Conservation (phyloP, 106 monocot species). For the Vanilla planifolia region DNA sequence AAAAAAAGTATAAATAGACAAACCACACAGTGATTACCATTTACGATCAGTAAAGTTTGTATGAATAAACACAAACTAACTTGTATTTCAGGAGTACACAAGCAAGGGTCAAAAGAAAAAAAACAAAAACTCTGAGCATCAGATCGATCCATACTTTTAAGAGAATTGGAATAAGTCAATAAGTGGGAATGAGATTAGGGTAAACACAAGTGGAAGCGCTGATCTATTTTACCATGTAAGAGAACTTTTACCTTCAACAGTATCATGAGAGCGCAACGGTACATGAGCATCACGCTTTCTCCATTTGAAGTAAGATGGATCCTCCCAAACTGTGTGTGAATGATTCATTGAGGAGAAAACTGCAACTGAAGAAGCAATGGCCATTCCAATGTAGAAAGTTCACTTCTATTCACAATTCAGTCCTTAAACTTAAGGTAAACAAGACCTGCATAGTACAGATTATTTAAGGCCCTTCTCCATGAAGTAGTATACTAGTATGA, state of each 20-base stretch:
- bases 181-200: neutral
- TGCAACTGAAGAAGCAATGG: slow-evolving; percentile 20
- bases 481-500: neutral
- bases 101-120: too few species aligned
- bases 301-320: slow-evolving; percentile 91
- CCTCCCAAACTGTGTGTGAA: slow-evolving; percentile 73
- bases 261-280: slow-evolving; percentile 78
- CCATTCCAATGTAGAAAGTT: slow-evolving; percentile 21
- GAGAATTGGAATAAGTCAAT: neutral
- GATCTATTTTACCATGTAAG: neutral
- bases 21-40: too few species aligned
- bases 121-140: too few species aligned
- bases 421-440: neutral
- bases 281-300: slow-evolving; percentile 96
- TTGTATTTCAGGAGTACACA: too few species aligned
- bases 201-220: neutral
- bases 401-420: neutral
- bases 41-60: too few species aligned
- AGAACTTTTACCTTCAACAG: slow-evolving; percentile 58
- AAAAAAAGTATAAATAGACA: too few species aligned
- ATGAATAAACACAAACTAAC: too few species aligned
- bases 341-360: slow-evolving; percentile 19
- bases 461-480: neutral
- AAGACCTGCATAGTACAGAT: slow-evolving; percentile 3
- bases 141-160: too few species aligned